Base-by-base conservation (phyloP, 202 grass and related monocot genomes). In the Zizania palustris region DNA sequence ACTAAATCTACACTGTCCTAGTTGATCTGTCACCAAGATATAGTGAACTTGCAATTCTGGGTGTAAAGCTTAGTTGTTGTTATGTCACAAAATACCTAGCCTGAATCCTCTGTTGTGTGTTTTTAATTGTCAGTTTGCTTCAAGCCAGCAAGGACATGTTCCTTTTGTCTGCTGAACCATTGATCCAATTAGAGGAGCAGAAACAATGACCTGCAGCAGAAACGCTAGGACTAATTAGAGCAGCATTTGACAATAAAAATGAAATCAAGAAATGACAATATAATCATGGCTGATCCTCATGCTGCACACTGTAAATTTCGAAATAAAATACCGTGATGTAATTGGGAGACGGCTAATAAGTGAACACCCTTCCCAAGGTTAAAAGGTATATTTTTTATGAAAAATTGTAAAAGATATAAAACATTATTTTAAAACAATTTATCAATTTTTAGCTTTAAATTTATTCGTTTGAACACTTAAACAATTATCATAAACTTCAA, bases 151-250 rank as follows among this genome's bases (percentile, higher is more conserved):
- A 28, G 28, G 28, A 28, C 28, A 0, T 28, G 28, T 28, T 15
- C 7, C n/a, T 55, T 55, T 9, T 55, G 5, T 69, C 11, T 0
- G 38, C 11, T 9, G 2, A 5, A 22, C 33, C 48, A 69, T 6
- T 45, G 40, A 19, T 45, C 21, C 40, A 5, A 39, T 21, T 45
- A 42, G 0, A 45, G 41, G 12, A 36, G n/a, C n/a, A n/a, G n/a
- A n/a, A n/a, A n/a, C n/a, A 36, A 5, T 28, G 3, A n/a, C 86
- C 87, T 88, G 69, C 62, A 38, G 56, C 6, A 50, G 13, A 46
- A 20, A 65, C 4, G 63, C 6, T 34, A 60, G 15, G 48, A 37
- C 6, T 74, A 70, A 69, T 19, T 11, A 68, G 3, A 66, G 6
- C 7, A 35, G 15, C 36, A 20, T 66, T 5, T 2, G 46, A 42